A percentile compares a stretch with the other conserved stretches of the same genome.
Conservation (phyloP, 73 alveolate genomes). For the Durusdinium trenchii region DNA sequence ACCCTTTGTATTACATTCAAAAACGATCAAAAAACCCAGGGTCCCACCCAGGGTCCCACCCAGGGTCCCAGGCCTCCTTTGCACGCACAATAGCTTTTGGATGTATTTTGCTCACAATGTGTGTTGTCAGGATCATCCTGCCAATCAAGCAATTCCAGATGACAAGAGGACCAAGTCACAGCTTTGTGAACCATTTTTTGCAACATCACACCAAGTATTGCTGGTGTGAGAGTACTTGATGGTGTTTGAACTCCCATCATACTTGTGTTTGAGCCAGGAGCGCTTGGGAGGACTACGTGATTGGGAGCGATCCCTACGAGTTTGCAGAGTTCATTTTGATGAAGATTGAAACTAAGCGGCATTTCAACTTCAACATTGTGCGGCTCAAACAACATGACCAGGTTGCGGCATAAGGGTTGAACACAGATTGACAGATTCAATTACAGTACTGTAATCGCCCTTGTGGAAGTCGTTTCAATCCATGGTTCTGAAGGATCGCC, state of each 20-base stretch:
- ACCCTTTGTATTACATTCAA: too few species aligned
- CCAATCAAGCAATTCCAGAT: constrained; percentile 66
- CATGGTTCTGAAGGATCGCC: constrained; percentile 37
- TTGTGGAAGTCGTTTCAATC: background rate
- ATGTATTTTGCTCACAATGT: too few species aligned
- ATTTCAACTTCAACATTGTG: background rate
- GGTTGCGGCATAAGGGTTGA: background rate
- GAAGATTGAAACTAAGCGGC: constrained; percentile 18
- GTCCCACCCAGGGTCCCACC: too few species aligned
- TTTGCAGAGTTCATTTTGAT: constrained; percentile 54
- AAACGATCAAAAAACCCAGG: too few species aligned
- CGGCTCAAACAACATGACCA: background rate
- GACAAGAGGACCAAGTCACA: constrained; percentile 2
- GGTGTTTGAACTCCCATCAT: background rate
- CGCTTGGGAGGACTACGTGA: constrained; percentile 43
- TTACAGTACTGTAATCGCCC: background rate
- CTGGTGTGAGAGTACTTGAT: background rate
- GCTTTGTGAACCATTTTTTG: background rate
- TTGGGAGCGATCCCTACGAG: constrained; percentile 50
- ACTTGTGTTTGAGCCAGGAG: background rate
- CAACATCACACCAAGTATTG: background rate
- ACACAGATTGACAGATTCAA: background rate
- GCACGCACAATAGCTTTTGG: too few species aligned
- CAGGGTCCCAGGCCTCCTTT: too few species aligned
- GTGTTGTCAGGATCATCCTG: constrained; percentile 43